Conservation (phyloP, 2,329 filamentous ascomycete species). For the Aspergillus sp. region DNA sequence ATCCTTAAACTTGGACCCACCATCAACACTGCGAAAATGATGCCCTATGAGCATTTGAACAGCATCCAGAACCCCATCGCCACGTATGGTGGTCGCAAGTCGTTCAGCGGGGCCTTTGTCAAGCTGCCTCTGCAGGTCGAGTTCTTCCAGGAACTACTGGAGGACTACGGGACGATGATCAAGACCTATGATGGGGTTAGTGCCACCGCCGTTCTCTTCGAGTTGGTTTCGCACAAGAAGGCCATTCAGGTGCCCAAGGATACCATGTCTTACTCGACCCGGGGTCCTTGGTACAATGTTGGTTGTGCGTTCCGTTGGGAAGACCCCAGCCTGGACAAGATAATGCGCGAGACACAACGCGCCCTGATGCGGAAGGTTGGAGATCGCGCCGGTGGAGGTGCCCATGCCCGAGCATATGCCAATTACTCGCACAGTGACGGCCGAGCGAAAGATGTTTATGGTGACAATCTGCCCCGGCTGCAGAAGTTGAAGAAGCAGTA, state of each 20-base stretch:
- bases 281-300: conserved; percentile 17
- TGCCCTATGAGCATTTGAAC: conserved; percentile 14
- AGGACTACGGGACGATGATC: not conserved
- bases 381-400: not conserved
- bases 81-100: conserved; percentile 1
- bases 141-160: not conserved
- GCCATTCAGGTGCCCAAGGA: conserved; percentile 11
- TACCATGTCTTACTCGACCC: conserved; percentile 15
- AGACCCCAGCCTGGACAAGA: conserved; percentile 10
- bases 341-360: conserved; percentile 50
- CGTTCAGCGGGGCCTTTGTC: not conserved
- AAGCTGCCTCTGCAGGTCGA: conserved; percentile 1
- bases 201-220: conserved; percentile 11
- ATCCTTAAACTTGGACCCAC: conserved; percentile 6
- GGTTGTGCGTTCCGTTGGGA: conserved; percentile 12
- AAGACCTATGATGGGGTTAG: not conserved
- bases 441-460: not conserved
- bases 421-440: not conserved
- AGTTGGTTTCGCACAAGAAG: conserved; percentile 15
- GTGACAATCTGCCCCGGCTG: conserved; percentile 3
- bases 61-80: conserved; percentile 8
- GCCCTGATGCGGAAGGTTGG: conserved; percentile 40
- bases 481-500: conserved; percentile 11
- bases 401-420: not conserved
- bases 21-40: conserved; percentile 5